phyloP scores from a whole-genome alignment of 2,329 filamentous ascomycete species.

The Nemania bipapillata region DNA sequence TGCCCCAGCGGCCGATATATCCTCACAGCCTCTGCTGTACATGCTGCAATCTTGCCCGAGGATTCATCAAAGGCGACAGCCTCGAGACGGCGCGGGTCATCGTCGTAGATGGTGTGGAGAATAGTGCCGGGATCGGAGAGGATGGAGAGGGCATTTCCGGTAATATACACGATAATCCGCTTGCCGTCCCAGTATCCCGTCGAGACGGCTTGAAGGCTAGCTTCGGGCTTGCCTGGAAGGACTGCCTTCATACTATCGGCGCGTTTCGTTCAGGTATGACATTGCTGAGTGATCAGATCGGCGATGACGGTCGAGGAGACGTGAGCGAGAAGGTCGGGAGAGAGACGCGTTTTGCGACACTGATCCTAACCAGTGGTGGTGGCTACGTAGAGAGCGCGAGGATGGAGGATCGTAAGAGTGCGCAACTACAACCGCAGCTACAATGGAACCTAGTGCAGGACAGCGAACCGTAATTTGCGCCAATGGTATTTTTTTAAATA shows the following conservation, averaged over 20 bases:
- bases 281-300: constrained; percentile 41
- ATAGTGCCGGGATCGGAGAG: constrained; percentile 78
- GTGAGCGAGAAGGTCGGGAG: not conserved
- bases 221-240: constrained; percentile 62
- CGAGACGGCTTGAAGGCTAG: constrained; percentile 60
- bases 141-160: constrained; percentile 86
- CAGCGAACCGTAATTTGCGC: too few relatives aligned
- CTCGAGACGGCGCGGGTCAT: constrained; percentile 73
- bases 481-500: too few relatives aligned
- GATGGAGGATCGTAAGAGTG: too few relatives aligned
- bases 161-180: constrained; percentile 74
- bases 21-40: constrained; percentile 73
- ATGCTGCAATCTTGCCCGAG: constrained; percentile 85
- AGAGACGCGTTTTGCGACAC: constrained; percentile 35
- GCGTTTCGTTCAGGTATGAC: constrained; percentile 41
- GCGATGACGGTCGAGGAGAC: constrained; percentile 14
- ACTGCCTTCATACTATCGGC: constrained; percentile 58
- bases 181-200: constrained; percentile 59
- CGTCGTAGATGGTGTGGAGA: constrained; percentile 90
- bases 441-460: not conserved
- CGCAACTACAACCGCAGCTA: too few relatives aligned
- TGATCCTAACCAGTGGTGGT: not conserved
- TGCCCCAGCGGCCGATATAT: constrained; percentile 81
- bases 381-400: too few relatives aligned
- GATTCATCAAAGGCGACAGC: constrained; percentile 83